Conservation (phyloP, 2,329 filamentous ascomycete genomes). For the Lasiodiplodia theobromae region DNA sequence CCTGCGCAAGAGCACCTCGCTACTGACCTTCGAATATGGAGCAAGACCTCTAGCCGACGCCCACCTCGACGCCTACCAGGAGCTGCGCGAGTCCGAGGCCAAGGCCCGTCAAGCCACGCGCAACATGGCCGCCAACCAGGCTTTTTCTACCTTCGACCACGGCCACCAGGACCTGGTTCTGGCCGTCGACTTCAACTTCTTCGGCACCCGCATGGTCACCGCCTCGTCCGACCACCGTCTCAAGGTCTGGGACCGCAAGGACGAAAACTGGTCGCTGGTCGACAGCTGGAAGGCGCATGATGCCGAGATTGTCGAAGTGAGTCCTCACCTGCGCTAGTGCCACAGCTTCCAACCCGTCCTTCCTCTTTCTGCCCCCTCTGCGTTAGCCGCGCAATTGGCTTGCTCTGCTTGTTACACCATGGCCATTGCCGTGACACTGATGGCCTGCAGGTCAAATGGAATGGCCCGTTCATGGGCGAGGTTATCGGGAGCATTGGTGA, state of each 20-base stretch:
- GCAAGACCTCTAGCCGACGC: conserved; percentile 13
- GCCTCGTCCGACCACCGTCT: conserved; percentile 92
- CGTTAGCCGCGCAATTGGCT: conserved; percentile 32
- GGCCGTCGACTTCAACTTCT: conserved; percentile 87
- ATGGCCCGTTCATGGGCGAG: conserved; percentile 87
- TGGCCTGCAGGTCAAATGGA: conserved; percentile 79
- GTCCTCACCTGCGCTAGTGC: conserved; percentile 36
- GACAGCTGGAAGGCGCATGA: conserved; percentile 92
- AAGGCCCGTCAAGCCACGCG: conserved; percentile 40
- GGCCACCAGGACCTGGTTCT: conserved; percentile 83
- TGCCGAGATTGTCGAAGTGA: conserved; percentile 86
- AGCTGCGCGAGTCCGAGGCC: conserved; percentile 28
- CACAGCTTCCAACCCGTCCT: background rate
- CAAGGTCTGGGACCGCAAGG: conserved; percentile 86
- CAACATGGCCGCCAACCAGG: conserved; percentile 46
- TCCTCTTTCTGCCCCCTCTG: conserved; percentile 30
- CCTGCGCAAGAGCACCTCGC: conserved; percentile 21
- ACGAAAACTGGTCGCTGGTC: conserved; percentile 76
- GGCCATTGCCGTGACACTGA: background rate
- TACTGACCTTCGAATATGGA: conserved; percentile 29
- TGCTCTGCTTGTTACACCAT: conserved; percentile 13
- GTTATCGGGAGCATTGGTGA: conserved; percentile 87
- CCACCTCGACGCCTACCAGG: conserved; percentile 18
- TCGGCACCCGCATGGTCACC: conserved; percentile 89
- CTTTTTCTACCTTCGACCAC: conserved; percentile 69